Percentiles rank a stretch among this genome's conserved stretches.
These are phyloP conservation scores for Inga oerstediana DNA, from an alignment of 306 rosid genomes.

Conservation along the genomic window DNA sequence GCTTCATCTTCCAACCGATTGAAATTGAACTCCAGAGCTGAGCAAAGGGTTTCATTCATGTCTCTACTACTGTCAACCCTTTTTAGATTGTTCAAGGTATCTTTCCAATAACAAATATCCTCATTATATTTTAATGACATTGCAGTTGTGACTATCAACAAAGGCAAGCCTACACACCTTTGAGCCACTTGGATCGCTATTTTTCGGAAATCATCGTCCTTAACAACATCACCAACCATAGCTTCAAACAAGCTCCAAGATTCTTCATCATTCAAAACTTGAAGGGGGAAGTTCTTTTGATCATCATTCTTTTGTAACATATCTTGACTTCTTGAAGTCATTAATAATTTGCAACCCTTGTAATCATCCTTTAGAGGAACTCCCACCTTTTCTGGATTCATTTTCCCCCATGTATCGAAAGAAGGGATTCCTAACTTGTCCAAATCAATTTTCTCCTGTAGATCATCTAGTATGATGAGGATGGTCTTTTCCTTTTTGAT, in stretches of 20 bases:
- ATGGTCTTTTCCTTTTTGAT: background rate
- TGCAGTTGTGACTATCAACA: background rate
- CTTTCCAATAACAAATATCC: background rate
- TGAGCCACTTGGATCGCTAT: background rate
- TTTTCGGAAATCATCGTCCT: background rate
- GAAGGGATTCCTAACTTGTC: background rate
- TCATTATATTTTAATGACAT: background rate
- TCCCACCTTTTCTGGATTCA: background rate
- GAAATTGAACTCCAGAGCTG: background rate
- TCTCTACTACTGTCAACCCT: too few species aligned
- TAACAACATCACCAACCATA: background rate
- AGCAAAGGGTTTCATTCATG: background rate
- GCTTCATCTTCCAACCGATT: background rate
- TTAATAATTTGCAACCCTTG: background rate
- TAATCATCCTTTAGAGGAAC: background rate
- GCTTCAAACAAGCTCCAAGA: background rate
- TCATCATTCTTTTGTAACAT: background rate
- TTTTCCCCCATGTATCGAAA: background rate
- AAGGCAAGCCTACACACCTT: background rate
- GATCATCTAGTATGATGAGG: background rate
- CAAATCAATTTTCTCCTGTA: background rate
- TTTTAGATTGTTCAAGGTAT: background rate
- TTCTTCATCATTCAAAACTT: background rate
- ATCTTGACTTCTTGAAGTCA: background rate
- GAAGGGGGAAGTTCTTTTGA: background rate